A percentile compares a stretch with the other conserved stretches of the same genome.
These are phyloP conservation scores for Lojkania enalia DNA, from an alignment of 2,329 filamentous ascomycete genomes.

Conservation along the genomic window DNA sequence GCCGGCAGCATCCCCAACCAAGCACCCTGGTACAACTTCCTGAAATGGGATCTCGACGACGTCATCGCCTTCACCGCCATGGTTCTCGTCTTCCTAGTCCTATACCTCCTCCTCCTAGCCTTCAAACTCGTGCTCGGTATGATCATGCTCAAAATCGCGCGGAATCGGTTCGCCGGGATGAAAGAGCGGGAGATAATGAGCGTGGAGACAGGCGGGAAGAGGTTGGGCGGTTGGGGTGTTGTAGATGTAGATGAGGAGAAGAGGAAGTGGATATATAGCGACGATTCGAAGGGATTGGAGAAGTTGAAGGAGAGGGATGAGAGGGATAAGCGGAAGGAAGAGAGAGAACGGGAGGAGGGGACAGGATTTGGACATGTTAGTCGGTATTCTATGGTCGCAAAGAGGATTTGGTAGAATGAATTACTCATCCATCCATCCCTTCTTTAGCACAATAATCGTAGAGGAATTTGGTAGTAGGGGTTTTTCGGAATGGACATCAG, in stretches of 20 bases:
- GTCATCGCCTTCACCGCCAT: constrained; percentile 77
- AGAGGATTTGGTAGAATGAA: constrained; percentile 88
- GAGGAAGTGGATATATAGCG: constrained; percentile 81
- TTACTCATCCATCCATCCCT: too few species aligned
- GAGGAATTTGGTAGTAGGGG: too few species aligned
- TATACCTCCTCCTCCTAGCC: constrained; percentile 82
- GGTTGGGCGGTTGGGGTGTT: constrained; percentile 79
- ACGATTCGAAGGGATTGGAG: constrained; percentile 73
- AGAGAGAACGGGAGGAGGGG: constrained; percentile 52
- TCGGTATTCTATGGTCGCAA: constrained; percentile 93
- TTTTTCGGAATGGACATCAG: too few species aligned
- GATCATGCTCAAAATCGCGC: constrained; percentile 76
- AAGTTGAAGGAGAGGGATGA: constrained; percentile 64
- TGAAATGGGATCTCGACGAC: constrained; percentile 68
- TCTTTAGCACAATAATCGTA: too few species aligned
- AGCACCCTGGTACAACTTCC: constrained; percentile 24
- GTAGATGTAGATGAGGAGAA: constrained; percentile 90
- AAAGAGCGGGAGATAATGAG: constrained; percentile 63
- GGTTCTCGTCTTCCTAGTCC: constrained; percentile 80
- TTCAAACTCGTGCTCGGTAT: constrained; percentile 85
- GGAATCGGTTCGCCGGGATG: constrained; percentile 80
- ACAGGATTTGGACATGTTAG: constrained; percentile 68
- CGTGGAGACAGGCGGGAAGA: constrained; percentile 69
- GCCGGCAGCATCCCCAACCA: constrained; percentile 41
- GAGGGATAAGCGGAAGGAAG: constrained; percentile 63